Evolutionary conservation across 257 asterid species (phyloP).

Genomic region (Verbena officinalis): DNA sequence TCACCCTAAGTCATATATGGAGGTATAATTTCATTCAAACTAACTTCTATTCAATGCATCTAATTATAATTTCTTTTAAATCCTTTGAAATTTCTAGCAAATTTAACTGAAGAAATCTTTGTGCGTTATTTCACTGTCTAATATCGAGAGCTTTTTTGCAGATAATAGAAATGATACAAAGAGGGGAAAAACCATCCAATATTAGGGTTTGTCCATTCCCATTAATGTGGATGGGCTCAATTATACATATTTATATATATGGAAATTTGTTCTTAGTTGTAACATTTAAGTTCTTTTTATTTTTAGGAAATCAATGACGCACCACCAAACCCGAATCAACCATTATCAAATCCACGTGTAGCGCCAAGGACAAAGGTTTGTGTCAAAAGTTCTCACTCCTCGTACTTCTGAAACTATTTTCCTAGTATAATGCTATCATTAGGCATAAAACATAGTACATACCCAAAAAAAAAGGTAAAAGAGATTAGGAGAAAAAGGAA

Average conservation of each 20-base stretch:
- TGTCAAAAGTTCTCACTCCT: neutral
- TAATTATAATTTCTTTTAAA: neutral
- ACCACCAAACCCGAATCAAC: constrained; percentile 94
- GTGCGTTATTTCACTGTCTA: constrained; percentile 2
- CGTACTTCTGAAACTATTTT: constrained; percentile 11
- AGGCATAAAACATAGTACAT: no score
- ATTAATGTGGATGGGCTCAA: constrained; percentile 19
- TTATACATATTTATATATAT: neutral
- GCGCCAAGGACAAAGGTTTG: constrained; percentile 86
- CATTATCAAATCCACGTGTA: constrained; percentile 68
- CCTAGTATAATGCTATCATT: constrained; percentile 7
- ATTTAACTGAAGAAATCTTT: no score
- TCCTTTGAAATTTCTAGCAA: neutral
- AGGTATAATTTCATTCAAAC: constrained; percentile 49
- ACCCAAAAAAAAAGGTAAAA: no score
- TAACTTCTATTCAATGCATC: neutral
- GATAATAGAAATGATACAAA: constrained; percentile 91
- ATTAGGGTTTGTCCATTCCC: constrained; percentile 63
- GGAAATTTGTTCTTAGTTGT: constrained; percentile 20
- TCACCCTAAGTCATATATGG: constrained; percentile 86
- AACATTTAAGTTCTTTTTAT: constrained; percentile 4
- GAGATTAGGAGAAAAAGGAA: no score
- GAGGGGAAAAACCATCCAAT: constrained; percentile 94
- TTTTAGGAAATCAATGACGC: constrained; percentile 88
- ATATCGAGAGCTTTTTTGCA: constrained; percentile 39